Percentiles rank a stretch among this genome's conserved stretches.
These are phyloP conservation scores for Phalaenopsis equestris DNA, from an alignment of 106 monocot species.

Conservation along the genomic window DNA sequence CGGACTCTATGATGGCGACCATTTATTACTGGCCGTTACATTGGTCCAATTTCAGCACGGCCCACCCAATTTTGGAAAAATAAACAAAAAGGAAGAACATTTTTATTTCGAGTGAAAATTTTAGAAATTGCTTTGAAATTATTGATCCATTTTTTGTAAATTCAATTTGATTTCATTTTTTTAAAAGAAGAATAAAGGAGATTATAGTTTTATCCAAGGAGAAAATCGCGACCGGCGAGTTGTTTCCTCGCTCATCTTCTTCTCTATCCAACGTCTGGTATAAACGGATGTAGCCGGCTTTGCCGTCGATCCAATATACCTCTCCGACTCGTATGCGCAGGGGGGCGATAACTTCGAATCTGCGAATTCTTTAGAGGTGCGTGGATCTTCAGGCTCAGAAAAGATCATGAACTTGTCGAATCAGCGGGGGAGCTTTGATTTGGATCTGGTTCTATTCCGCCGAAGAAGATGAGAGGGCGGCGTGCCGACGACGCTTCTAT, in stretches of 20 bases:
- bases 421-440: neutral
- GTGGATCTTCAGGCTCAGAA: neutral
- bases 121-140: no score
- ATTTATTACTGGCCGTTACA: neutral
- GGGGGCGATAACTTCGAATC: slow-evolving; percentile 1
- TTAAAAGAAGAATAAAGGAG: no score
- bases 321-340: neutral
- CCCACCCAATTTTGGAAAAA: neutral
- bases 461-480: slow-evolving; percentile 7
- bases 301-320: neutral
- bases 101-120: neutral
- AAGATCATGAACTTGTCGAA: neutral
- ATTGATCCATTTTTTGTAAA: no score
- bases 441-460: slow-evolving; percentile 10
- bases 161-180: no score
- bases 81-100: neutral
- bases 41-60: neutral
- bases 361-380: neutral
- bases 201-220: no score
- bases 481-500: slow-evolving; percentile 8
- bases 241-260: neutral
- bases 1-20: neutral
- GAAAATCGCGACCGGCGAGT: neutral
- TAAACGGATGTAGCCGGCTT: neutral
- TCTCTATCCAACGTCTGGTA: neutral